These are phyloP conservation scores for Sophora flavescens DNA, from an alignment of 306 rosid genomes.

Conservation along the genomic window DNA sequence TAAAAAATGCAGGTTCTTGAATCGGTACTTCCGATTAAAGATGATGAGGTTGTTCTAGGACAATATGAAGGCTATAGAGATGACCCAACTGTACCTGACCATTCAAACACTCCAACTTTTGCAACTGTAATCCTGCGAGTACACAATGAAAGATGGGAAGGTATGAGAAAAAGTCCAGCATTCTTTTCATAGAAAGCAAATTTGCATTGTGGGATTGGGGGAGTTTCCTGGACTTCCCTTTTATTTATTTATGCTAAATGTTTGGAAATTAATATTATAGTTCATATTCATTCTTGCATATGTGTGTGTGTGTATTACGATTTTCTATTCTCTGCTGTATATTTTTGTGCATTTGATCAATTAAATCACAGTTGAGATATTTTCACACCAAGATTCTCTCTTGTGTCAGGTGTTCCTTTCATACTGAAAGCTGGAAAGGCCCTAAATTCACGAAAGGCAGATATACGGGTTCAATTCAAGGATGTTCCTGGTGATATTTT, in stretches of 20 bases:
- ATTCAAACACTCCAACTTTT: constrained; percentile 97
- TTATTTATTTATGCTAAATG: constrained; percentile 26
- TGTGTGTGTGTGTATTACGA: neutral
- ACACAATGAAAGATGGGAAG: constrained; percentile 99
- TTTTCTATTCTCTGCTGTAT: constrained; percentile 8
- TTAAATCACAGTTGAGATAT: constrained; percentile 18
- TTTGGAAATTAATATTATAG: constrained; percentile 37
- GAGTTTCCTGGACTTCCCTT: constrained; percentile 18
- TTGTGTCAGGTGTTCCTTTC: constrained; percentile 84
- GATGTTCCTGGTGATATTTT: constrained; percentile 99
- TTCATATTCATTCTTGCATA: neutral
- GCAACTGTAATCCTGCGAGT: constrained; percentile 84
- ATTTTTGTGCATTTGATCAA: constrained; percentile 32
- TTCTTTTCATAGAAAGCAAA: constrained; percentile 22
- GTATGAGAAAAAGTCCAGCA: constrained; percentile 50
- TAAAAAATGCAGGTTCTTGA: constrained; percentile 78
- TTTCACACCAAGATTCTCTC: constrained; percentile 28
- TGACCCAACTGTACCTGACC: constrained; percentile 92
- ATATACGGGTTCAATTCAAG: constrained; percentile 93
- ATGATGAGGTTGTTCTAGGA: constrained; percentile 90
- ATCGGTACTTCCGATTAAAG: constrained; percentile 86
- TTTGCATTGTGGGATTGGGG: constrained; percentile 18
- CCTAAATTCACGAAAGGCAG: constrained; percentile 87
- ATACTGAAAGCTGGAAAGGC: constrained; percentile 98
- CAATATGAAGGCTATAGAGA: constrained; percentile 96